A percentile compares a stretch with the other conserved stretches of the same genome.
Conservation (phyloP, 2,329 filamentous ascomycete species). For the Fusarium sp. region DNA sequence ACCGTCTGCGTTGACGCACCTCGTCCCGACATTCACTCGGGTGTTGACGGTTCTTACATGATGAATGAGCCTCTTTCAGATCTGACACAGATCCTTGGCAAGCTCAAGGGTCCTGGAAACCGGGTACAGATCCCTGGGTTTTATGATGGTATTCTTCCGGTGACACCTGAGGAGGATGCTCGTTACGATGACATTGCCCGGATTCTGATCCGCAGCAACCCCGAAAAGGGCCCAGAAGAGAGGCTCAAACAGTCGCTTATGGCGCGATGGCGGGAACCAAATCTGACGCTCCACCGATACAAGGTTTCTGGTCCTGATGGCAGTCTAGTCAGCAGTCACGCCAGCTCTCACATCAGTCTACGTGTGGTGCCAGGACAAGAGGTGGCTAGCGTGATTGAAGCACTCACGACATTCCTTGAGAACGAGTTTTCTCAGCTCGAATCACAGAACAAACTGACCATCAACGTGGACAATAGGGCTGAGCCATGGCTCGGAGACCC, state of each 20-base stretch:
- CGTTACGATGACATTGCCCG: conserved; percentile 88
- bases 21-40: conserved; percentile 91
- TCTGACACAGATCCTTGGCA: conserved; percentile 85
- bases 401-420: conserved; percentile 77
- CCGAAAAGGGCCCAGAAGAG: conserved; percentile 70
- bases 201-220: conserved; percentile 80
- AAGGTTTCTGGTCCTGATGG: conserved; percentile 93
- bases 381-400: conserved; percentile 79
- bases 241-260: conserved; percentile 88
- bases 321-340: conserved; percentile 90
- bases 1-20: conserved; percentile 90
- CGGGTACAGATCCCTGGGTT: conserved; percentile 89
- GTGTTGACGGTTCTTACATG: conserved; percentile 94
- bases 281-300: conserved; percentile 92
- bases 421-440: conserved; percentile 80
- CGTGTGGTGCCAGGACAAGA: conserved; percentile 95
- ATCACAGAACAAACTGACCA: conserved; percentile 83
- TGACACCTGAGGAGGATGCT: conserved; percentile 81
- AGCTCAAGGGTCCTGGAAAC: conserved; percentile 85
- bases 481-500: conserved; percentile 97
- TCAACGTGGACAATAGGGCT: conserved; percentile 92
- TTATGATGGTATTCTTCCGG: conserved; percentile 84
- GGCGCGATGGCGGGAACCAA: conserved; percentile 95
- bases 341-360: conserved; percentile 89
- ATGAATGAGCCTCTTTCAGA: conserved; percentile 94